phyloP scores from a whole-genome alignment of 495 filamentous ascomycete species.

The Penicillium dipodomyicola region DNA sequence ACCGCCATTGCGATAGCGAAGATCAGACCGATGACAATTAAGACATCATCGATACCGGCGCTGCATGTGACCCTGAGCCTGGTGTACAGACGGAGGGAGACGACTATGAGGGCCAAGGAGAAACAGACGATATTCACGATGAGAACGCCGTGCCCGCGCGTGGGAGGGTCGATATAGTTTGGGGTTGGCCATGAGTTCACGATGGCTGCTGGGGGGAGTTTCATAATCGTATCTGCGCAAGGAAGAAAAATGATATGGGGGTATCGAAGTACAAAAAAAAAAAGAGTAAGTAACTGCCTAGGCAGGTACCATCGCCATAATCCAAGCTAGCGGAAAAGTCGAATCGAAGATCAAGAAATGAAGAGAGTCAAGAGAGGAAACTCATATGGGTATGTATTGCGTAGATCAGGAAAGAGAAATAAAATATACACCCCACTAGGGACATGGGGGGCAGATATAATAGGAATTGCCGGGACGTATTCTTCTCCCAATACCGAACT shows the following conservation, averaged over 20 bases:
- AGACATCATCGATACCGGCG: constrained; percentile 48
- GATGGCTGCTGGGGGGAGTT: constrained; percentile 45
- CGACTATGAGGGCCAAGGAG: constrained; percentile 39
- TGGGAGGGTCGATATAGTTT: constrained; percentile 53
- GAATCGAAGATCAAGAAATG: neutral
- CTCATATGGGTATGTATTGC: neutral
- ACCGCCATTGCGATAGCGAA: constrained; percentile 44
- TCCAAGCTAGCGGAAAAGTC: neutral
- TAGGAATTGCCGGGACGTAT: neutral
- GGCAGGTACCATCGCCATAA: neutral
- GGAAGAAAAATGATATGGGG: neutral
- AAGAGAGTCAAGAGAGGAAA: neutral
- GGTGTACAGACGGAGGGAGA: constrained; percentile 49
- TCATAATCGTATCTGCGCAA: constrained; percentile 24
- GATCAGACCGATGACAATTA: constrained; percentile 42
- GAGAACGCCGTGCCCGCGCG: constrained; percentile 45
- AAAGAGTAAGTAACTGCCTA: constrained; percentile 1
- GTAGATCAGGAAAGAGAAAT: neutral
- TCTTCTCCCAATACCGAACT: neutral
- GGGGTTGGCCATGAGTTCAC: constrained; percentile 52
- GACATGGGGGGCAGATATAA: neutral
- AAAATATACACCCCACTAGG: neutral
- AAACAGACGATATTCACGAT: constrained; percentile 43
- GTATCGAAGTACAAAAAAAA: neutral
- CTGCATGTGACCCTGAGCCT: constrained; percentile 45